Evolutionary conservation across 2,329 filamentous ascomycete genomes (phyloP), one percentile per base, ranked within the genome.

Genomic region (Pseudogymnoascus sp.): DNA sequence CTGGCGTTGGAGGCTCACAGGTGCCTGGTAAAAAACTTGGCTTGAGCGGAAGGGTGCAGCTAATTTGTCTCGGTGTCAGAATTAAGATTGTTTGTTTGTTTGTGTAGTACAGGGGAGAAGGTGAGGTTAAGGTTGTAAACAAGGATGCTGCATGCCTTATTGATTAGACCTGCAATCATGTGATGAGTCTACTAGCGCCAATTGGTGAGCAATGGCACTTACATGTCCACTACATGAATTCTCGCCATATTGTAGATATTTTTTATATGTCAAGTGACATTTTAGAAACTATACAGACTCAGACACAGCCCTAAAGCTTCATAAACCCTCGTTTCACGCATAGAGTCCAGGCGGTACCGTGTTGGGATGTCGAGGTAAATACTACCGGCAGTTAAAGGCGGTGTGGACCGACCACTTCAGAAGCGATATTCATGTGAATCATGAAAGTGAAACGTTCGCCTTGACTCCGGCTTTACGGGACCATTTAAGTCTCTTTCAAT

Each of bases 341-440:
- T 18, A 18, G 28, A 56, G 28, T 6, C n/a, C 5, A 31, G 47
- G 47, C 47, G 47, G 47, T 53, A 53, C 25, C 47, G 7, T 16
- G 25, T 53, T 31, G 25, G 25, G 25, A 11, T 2, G 5, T 18
- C n/a, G 7, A 0, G 12, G 8, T 33, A n/a, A 10, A 56, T 56
- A 56, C 16, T 56, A 25, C 50, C 28, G n/a, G 50, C 50, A 56
- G 10, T 56, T 33, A 56, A 56, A 56, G 50, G 50, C 50, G 50
- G 50, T 56, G 50, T 56, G 25, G n/a, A 18, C 33, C 2, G n/a
- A 31, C 47, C 4, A 33, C n/a, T 56, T 56, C 7, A 56, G 50
- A 56, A 56, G 25, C 33, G 50, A 56, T 56, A 12, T 33, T 33
- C 25, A 33, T 56, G 28, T 2, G 47, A 53, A 56, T 18, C 50